These are phyloP conservation scores for Usnea hakonensis DNA, from an alignment of 495 filamentous ascomycete genomes.

Conservation along the genomic window DNA sequence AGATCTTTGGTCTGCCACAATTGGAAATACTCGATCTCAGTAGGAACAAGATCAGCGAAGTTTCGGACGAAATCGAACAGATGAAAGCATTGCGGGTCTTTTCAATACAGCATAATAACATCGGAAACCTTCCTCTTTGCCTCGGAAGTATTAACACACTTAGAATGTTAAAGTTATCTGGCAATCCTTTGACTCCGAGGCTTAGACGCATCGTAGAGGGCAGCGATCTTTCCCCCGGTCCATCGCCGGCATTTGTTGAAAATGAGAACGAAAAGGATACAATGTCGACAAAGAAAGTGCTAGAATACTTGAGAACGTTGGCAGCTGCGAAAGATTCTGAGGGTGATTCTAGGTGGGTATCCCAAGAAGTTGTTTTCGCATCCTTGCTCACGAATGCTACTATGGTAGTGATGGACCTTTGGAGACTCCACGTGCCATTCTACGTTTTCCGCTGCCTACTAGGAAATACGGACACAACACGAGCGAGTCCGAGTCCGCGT, in stretches of 20 bases:
- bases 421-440: constrained; percentile 71
- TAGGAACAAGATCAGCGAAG: constrained; percentile 66
- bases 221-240: constrained; percentile 35
- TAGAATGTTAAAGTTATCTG: constrained; percentile 77
- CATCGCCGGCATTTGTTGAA: constrained; percentile 22
- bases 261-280: constrained; percentile 58
- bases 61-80: constrained; percentile 73
- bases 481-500: constrained; percentile 35
- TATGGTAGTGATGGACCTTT: constrained; percentile 41
- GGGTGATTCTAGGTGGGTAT: constrained; percentile 57
- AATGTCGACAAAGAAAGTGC: constrained; percentile 62
- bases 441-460: constrained; percentile 77
- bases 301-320: constrained; percentile 64
- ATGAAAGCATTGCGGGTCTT: constrained; percentile 70
- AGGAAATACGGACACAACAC: constrained; percentile 38
- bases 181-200: constrained; percentile 62
- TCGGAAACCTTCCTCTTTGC: constrained; percentile 72
- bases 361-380: neutral
- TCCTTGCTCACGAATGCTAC: constrained; percentile 9
- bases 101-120: constrained; percentile 74
- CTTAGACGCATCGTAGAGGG: constrained; percentile 38
- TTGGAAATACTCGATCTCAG: constrained; percentile 91
- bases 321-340: constrained; percentile 53
- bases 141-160: constrained; percentile 84
- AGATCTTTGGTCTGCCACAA: constrained; percentile 74